phyloP scores from a whole-genome alignment of 2,329 filamentous ascomycete genomes.

The Fusarium beomiforme region DNA sequence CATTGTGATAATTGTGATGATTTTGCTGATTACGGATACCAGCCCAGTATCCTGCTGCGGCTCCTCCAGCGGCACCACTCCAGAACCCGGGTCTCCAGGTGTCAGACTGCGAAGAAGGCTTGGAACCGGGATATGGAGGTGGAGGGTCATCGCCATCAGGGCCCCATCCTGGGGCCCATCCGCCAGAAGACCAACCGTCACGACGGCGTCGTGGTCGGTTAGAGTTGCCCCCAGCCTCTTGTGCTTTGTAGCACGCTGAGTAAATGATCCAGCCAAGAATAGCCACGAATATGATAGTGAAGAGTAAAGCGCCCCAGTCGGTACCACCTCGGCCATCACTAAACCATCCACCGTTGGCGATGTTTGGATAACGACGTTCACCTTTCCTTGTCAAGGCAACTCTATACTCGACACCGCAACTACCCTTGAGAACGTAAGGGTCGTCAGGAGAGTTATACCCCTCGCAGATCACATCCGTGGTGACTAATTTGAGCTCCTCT shows the following conservation, averaged over 20 bases:
- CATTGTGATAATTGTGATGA: slow-evolving; percentile 41
- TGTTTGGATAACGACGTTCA: slow-evolving; percentile 72
- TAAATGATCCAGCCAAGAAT: slow-evolving; percentile 71
- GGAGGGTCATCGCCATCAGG: slow-evolving; percentile 62
- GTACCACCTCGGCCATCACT: slow-evolving; percentile 44
- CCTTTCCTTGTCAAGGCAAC: slow-evolving; percentile 81
- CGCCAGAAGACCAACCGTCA: slow-evolving; percentile 48
- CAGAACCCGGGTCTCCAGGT: slow-evolving; percentile 80
- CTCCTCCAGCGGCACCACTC: slow-evolving; percentile 73
- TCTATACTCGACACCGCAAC: slow-evolving; percentile 91
- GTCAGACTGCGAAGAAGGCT: slow-evolving; percentile 49
- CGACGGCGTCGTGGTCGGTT: slow-evolving; percentile 24
- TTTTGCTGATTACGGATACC: slow-evolving; percentile 56
- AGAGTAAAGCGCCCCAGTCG: slow-evolving; percentile 58
- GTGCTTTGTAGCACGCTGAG: slow-evolving; percentile 54
- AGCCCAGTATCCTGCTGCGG: slow-evolving; percentile 74
- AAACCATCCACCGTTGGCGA: slow-evolving; percentile 54
- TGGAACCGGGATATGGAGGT: slow-evolving; percentile 56
- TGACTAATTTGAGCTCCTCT: slow-evolving; percentile 74
- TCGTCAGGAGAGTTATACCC: slow-evolving; percentile 83
- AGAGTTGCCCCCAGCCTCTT: slow-evolving; percentile 9
- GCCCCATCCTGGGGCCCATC: slow-evolving; percentile 52
- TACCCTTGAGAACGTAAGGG: slow-evolving; percentile 87
- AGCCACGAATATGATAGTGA: slow-evolving; percentile 69
- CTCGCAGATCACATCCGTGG: slow-evolving; percentile 92